Base-by-base conservation (phyloP, 345 rosid genomes). In the Tarenaya hassleriana region DNA sequence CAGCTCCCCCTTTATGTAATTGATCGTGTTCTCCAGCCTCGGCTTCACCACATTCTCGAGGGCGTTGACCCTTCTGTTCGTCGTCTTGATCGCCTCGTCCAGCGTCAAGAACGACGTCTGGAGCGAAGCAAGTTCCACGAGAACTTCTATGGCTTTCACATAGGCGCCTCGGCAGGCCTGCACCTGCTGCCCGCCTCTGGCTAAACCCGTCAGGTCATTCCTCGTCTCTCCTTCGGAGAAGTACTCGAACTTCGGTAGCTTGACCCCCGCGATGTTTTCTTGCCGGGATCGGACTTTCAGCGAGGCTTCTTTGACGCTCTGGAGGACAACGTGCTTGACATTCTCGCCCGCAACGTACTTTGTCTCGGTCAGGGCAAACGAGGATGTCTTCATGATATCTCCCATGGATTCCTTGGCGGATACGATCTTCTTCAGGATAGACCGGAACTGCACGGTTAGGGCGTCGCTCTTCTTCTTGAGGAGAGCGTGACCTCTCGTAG, bases 401-500 rank as follows among this genome's bases (percentile, higher is more conserved):
- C 97, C 95, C 94, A 90, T 83, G 4, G 90, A 79, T 55, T 90
- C 95, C 64, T 86, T 90, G 0, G 95, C 79, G 0, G 81, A 63
- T 38, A 90, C 95, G 8, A 81, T 90, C 44, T 79, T 81, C 76
- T 90, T 83, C 8, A 86, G 88, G 56, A 86, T 83, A 41, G 75
- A 82, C 6, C 97, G 84, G 41, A 90, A 90, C 61, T 90, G 94
- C 62, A 82, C 95, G 5, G 88, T 90, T 50, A 86, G 60, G 56
- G 97, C 97, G 73, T 90, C 97, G 59, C 97, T 86, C 86, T 90
- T 90, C 75, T 90, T 86, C 80, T 89, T 89, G 47, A 86, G 94
- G 24, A 90, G 88, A 52, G 95, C 95, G 72, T 83, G 95, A 16
- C 97, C 95, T 75, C 95, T 82, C 9, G 97, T 88, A n/a, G 97